Base-by-base conservation (phyloP, 345 rosid genomes). In the Odontarrhena argentea region DNA sequence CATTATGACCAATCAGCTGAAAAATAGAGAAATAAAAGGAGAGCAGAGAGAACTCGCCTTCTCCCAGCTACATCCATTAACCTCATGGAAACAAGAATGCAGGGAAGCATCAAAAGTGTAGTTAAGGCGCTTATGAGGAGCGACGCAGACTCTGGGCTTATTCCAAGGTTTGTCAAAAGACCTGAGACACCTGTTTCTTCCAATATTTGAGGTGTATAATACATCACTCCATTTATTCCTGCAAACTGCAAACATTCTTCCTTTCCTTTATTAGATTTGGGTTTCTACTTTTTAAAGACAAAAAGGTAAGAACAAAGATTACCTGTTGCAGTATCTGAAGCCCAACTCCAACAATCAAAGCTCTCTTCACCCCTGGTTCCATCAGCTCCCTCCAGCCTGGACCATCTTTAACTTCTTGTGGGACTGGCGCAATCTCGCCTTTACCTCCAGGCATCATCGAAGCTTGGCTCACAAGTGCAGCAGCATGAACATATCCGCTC, bases 161-260 rank as follows among this genome's bases (percentile, higher is more conserved):
- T 57, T 46, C 96, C 96, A 65, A 85, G 28, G 76, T 77, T 69
- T 55, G 80, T 63, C 48, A 91, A 83, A 50, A 91, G 91, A 75
- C 90, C 83, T 63, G 79, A 83, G 0, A 85, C 96, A 6, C 96
- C 96, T 14, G 96, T 89, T 6, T 88, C 65, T 62, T 88, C 88
- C n/a, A 88, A 82, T 73, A 91, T 91, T 78, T 91, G 96, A 68
- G 96, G 97, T 30, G 97, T 91, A 74, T 88, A 91, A 72, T 88
- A 91, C 51, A 88, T 84, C 53, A 91, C 92, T 44, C 96, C 96
- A 37, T 84, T 87, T 68, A 91, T 91, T 42, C 97, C 97, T 26
- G 96, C 83, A 78, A 91, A 82, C 97, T 88, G 78, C 75, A 71
- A 48, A 61, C 10, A 51, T 18, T 28, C 69, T 67, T 60, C 58